phyloP scores from a whole-genome alignment of 2,329 filamentous ascomycete species.

The Penicillium sp. region DNA sequence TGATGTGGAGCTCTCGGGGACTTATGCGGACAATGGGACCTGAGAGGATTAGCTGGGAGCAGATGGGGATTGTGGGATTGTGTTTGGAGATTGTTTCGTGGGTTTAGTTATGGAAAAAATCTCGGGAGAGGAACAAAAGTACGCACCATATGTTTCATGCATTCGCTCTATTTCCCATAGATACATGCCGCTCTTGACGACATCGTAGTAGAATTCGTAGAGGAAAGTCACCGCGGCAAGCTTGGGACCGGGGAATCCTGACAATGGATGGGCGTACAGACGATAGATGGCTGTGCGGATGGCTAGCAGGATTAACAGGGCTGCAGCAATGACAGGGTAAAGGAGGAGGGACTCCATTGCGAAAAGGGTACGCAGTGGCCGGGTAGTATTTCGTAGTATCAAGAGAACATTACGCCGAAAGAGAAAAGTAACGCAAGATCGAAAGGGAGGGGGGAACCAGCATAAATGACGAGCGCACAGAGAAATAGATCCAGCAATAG shows the following conservation, averaged over 20 bases:
- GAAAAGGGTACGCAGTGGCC: not conserved
- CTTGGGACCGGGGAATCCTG: conserved; percentile 28
- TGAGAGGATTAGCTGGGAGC: not conserved
- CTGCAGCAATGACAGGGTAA: not conserved
- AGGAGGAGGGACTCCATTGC: not conserved
- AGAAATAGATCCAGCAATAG: not conserved
- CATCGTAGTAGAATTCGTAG: conserved; percentile 32
- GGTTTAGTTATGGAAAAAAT: not conserved
- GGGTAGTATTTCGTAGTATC: not conserved
- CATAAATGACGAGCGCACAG: not conserved
- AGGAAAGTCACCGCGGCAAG: conserved; percentile 27
- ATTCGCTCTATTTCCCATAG: conserved; percentile 26
- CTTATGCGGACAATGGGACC: conserved; percentile 41
- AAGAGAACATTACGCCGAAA: not conserved
- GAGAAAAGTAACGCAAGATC: not conserved
- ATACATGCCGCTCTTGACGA: conserved; percentile 22
- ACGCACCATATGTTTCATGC: conserved; percentile 30
- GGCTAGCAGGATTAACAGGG: not conserved
- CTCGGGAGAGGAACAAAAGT: not conserved
- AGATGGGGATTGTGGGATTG: not conserved
- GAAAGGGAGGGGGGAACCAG: not conserved
- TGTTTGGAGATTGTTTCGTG: not conserved
- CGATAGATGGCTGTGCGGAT: conserved; percentile 9
- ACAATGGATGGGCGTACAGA: conserved; percentile 20
- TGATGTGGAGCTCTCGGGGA: conserved; percentile 39